Evolutionary conservation across 805 yeast genomes (phyloP), one percentile per base, ranked within the genome.

Genomic region (Metschnikowia chrysomelidarum): DNA sequence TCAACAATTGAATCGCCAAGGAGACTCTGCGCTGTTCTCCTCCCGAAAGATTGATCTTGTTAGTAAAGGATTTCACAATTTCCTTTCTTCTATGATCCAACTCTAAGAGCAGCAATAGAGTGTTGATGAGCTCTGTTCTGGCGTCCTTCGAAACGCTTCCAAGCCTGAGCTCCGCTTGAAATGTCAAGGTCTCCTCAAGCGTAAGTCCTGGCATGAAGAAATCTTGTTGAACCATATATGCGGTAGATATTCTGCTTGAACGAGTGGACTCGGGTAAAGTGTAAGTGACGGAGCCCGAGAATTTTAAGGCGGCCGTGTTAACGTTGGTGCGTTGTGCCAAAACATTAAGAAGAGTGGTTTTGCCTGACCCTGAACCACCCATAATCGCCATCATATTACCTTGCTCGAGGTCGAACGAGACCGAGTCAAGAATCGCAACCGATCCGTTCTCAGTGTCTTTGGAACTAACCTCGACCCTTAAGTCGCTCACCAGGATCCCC

Each of bases 281-380:
- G 29, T 63, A 72, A 8, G 64, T 52, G 11, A 76, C 59, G 16
- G 57, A 42, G 1, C 82, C 82, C 3, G 54, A 50, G 38, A 71
- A 66, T 2, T 38, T 43, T 42, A 78, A 56, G 7, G 66, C 67
- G 19, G 64, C 57, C 9, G 71, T 61, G 7, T 62, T 54, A 0
- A 67, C 47, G 33, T 56, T 64, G 13, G 72, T 63, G 44, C 82
- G 57, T 29, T 76, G 71, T 0, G 87, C 78, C 30, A 82, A 54
- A 0, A 77, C 76, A 52, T 87, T 87, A 15, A 87, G 62, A 27
- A 87, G 55, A 0, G 95, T 84, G 0, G 95, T 87, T 51, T 87
- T 87, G 3, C 95, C 95, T 3, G 87, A 78, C 0, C 95, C 95
- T 0, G 89, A 82, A 0, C 95, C 91, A 2, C 95, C 96, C 64